Evolutionary conservation across 2,329 filamentous ascomycete species (phyloP).

Genomic region (Phialophora macrospora): DNA sequence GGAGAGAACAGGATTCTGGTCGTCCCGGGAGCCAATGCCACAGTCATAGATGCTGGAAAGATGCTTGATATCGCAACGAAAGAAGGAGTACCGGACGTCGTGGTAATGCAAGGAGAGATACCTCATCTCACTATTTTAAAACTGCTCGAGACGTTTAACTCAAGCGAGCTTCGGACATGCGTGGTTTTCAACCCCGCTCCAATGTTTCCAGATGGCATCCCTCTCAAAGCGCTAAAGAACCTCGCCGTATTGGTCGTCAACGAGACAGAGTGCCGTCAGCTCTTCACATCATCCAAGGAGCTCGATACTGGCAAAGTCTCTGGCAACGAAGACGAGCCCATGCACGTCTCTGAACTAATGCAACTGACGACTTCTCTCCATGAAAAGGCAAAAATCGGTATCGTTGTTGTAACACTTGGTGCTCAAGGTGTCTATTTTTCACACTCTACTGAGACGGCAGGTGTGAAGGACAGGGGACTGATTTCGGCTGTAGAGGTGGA

Average conservation of each 20-base stretch:
- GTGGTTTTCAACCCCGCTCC: conserved; percentile 89
- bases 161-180: conserved; percentile 57
- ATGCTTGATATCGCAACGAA: conserved; percentile 48
- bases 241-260: conserved; percentile 85
- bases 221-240: conserved; percentile 66
- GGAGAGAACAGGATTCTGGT: conserved; percentile 77
- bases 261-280: conserved; percentile 81
- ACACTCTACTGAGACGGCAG: conserved; percentile 52
- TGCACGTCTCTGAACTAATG: conserved; percentile 42
- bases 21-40: conserved; percentile 70
- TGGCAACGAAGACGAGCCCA: conserved; percentile 38
- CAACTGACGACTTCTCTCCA: conserved; percentile 66
- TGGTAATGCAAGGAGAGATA: conserved; percentile 80
- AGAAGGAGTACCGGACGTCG: conserved; percentile 61
- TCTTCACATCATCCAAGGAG: conserved; percentile 57
- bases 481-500: conserved; percentile 70
- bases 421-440: conserved; percentile 75
- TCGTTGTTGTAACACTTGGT: conserved; percentile 84
- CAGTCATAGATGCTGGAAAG: conserved; percentile 48
- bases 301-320: conserved; percentile 36
- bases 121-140: conserved; percentile 68
- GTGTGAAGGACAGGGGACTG: conserved; percentile 50
- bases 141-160: conserved; percentile 56
- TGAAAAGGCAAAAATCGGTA: conserved; percentile 66
- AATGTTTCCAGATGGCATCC: conserved; percentile 74